Evolutionary conservation across 129 eudicot species (phyloP).

Genomic region (Cynara cardunculus): DNA sequence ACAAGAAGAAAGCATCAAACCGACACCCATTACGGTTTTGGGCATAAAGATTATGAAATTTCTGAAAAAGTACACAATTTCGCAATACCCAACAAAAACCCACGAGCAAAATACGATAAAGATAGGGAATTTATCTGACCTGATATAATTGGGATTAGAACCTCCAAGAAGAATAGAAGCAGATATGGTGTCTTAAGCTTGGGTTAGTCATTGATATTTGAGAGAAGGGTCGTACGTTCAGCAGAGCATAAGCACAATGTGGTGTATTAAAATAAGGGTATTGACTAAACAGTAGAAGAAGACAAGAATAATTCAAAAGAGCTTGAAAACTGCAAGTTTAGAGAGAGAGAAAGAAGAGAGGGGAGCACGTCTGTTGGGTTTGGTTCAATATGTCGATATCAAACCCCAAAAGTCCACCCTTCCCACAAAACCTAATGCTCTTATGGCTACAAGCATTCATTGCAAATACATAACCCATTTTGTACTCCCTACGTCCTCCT

Average conservation of each 20-base stretch:
- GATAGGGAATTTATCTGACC: constrained; percentile 30
- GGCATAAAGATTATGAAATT: background rate
- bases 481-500: background rate
- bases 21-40: background rate
- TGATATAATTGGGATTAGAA: constrained; percentile 23
- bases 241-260: constrained; percentile 22
- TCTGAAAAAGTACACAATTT: background rate
- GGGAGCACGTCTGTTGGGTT: constrained; percentile 26
- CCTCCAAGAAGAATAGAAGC: constrained; percentile 17
- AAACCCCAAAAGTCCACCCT: background rate
- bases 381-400: background rate
- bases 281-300: constrained; percentile 35
- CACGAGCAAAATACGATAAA: background rate
- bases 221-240: constrained; percentile 2
- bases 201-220: background rate
- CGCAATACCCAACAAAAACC: background rate
- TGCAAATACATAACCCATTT: background rate
- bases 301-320: constrained; percentile 24
- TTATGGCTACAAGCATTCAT: background rate
- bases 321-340: constrained; percentile 18
- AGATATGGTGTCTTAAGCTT: constrained; percentile 15
- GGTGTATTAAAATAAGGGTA: constrained; percentile 9
- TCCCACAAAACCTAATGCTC: background rate
- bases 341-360: constrained; percentile 16
- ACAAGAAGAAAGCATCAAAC: background rate